Evolutionary conservation across 2,329 filamentous ascomycete species (phyloP).

Genomic region (Penicillium sp.): DNA sequence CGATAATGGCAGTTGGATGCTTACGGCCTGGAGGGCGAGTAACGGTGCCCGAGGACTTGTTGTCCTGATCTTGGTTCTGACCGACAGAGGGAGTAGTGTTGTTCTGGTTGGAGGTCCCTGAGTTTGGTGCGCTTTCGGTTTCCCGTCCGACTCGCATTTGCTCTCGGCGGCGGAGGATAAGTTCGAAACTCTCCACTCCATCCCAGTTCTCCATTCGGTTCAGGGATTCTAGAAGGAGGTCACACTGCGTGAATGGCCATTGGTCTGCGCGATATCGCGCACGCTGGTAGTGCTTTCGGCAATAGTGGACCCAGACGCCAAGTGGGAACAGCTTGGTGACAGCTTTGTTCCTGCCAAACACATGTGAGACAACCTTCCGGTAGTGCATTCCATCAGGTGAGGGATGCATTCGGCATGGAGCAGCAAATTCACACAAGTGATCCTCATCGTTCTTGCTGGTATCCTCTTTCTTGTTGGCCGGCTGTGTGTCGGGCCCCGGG

Average conservation of each 20-base stretch:
- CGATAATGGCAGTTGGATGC: constrained; percentile 25
- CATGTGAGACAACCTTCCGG: constrained; percentile 75
- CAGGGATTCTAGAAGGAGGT: constrained; percentile 63
- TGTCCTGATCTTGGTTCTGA: neutral
- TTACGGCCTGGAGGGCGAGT: constrained; percentile 10
- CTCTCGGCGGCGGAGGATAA: constrained; percentile 35
- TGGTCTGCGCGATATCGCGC: constrained; percentile 61
- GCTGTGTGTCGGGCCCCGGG: too few relatives aligned
- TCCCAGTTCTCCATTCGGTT: constrained; percentile 62
- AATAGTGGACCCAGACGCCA: constrained; percentile 71
- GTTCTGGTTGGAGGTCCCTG: constrained; percentile 55
- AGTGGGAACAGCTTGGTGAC: constrained; percentile 69
- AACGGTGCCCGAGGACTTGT: neutral
- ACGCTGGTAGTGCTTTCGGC: constrained; percentile 80
- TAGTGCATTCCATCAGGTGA: constrained; percentile 44
- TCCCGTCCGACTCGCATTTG: constrained; percentile 40
- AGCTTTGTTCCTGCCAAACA: constrained; percentile 79
- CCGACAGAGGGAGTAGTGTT: neutral
- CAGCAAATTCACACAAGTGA: constrained; percentile 12
- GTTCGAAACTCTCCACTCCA: constrained; percentile 57
- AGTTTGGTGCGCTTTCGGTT: neutral
- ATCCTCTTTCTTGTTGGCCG: neutral
- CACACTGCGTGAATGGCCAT: constrained; percentile 61
- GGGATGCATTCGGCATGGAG: constrained; percentile 13
- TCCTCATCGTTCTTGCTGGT: neutral